Base-by-base conservation (phyloP, 2,329 filamentous ascomycete species). In the Aspergillus sclerotialis region DNA sequence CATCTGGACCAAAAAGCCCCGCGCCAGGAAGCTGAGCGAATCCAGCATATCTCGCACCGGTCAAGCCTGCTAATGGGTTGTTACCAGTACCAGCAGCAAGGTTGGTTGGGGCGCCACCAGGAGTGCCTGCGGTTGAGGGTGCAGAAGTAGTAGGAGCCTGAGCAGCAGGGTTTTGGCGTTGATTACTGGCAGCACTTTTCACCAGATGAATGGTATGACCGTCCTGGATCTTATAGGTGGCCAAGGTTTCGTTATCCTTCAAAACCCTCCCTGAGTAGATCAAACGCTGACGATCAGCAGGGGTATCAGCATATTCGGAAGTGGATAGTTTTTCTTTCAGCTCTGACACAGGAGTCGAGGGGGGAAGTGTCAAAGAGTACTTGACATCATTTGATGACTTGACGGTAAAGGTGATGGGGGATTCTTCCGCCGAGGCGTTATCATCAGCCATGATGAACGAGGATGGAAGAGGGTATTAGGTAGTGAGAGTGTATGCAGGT, bases 191-290 rank as follows among this genome's bases (percentile, higher is more conserved):
- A 28, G 92, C 90, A 58, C 88, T 93, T 72, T 94, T 95, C 53
- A 98, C 92, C 52, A 98, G 76, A 62, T 98, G 92, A 49, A 98
- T 80, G 12, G 90, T 96, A 64, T 96, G 92, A 44, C 89, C 88
- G 45, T 86, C 75, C 72, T 95, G 95, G 64, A 98, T 89, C 72
- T 95, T 96, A 70, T 93, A 93, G 37, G 78, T 78, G 44, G 74
- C 78, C 28, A 98, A 69, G 0, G 84, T 81, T 52, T 98, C 90
- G 39, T 83, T 79, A 60, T 98, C 92, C 70, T 96, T 98, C 68
- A 98, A 79, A 41, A 98, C 90, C 41, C 90, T 82, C 34, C 92
- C 92, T 5, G 90, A 95, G 71, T 96, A 98, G 67, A 98, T 98
- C 44, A 98, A 73, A 41, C 92, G 85, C 67, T 96, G 90, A 49